A percentile compares a stretch with the other conserved stretches of the same genome.
Conservation (phyloP, 1,139 yeast species). For the Debaryomyces psychrophilus region DNA sequence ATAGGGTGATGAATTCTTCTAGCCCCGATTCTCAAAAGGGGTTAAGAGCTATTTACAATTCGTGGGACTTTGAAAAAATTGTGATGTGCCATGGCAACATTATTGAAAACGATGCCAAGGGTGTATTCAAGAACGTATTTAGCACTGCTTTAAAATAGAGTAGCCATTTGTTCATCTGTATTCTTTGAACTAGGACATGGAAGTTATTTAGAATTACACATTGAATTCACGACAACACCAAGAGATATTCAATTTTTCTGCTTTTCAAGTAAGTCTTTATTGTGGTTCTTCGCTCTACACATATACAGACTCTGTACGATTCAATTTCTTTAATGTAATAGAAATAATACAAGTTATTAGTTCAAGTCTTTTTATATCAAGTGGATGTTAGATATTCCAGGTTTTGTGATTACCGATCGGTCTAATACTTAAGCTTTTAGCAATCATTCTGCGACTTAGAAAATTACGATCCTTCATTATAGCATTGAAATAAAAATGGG, state of each 20-base stretch:
- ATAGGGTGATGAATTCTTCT: constrained; percentile 19
- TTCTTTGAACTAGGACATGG: no score
- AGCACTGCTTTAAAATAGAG: background rate
- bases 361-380: no score
- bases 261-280: no score
- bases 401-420: no score
- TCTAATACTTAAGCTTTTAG: background rate
- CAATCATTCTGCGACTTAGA: background rate
- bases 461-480: background rate
- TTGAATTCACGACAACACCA: background rate
- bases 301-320: no score
- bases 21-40: constrained; percentile 21
- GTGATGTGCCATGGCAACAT: constrained; percentile 64
- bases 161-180: no score
- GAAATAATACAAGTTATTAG: no score
- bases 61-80: constrained; percentile 53
- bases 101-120: constrained; percentile 47
- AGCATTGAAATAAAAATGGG: constrained; percentile 7
- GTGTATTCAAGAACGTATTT: constrained; percentile 18
- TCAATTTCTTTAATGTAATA: no score
- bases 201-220: background rate
- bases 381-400: no score
- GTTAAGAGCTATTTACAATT: constrained; percentile 33
- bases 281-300: no score
- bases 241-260: no score